Base-by-base conservation (phyloP, 768 basidiomycete genomes). In the Hirschioporus abietinus region DNA sequence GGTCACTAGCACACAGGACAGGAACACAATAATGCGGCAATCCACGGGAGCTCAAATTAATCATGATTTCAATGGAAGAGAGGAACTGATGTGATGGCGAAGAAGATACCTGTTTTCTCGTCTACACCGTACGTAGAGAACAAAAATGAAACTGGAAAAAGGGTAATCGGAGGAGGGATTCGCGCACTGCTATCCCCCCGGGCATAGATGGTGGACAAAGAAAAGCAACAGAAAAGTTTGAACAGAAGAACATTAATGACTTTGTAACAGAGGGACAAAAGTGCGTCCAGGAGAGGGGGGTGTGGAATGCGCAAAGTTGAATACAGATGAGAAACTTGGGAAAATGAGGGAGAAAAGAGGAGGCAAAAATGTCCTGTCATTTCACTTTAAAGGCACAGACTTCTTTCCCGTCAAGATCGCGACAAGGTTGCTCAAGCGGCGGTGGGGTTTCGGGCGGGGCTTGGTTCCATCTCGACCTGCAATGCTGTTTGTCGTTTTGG, bases 391-490 rank as follows among this genome's bases (percentile, higher is more conserved):
- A 2, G 42, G 42, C 42, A 52, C 42, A 10, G 42, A 52, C 20
- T 52, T 52, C 42, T 52, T 52, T 52, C 42, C 42, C 42, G 42
- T 52, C 42, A 52, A 10, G 20, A 52, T 52, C 12, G 42, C 42
- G 42, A 52, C 42, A 20, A 52, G 42, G 42, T 52, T 52, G 42
- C 42, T 52, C 20, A 52, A 52, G 12, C 42, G 42, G 42, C 42
- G 42, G 42, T 52, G 42, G 12, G 42, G 42, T 20, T 52, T 52
- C 4, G 42, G 42, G 6, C 42, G 42, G 42, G 42, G 42, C 20
- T 52, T 52, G 42, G 42, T 52, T 52, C 42, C 42, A 52, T 52
- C 42, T 52, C 42, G 42, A 52, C 42, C 42, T 52, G 42, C 42
- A 52, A 52, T 52, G 42, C 42, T 52, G 42, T 5, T 15, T 6